Percentiles rank a stretch among this genome's conserved stretches.
Conservation (phyloP, 441 rosid genomes). For the Brassica balearica region DNA sequence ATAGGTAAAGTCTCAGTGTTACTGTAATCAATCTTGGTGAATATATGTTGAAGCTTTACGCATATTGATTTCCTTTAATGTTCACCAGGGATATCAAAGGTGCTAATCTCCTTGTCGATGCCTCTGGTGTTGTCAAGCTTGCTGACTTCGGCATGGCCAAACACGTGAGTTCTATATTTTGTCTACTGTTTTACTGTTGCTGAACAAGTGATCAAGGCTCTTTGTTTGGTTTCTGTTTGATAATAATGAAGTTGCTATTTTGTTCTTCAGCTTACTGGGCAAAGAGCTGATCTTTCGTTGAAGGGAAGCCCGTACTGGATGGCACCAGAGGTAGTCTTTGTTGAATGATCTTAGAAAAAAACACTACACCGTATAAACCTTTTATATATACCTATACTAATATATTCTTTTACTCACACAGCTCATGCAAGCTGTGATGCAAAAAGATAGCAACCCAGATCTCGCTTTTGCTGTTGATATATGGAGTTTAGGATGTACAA, state of each 20-base stretch:
- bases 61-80: constrained; percentile 14
- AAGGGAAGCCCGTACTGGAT: constrained; percentile 99
- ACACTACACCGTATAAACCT: background rate
- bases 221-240: constrained; percentile 24
- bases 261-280: constrained; percentile 80
- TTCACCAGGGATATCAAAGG: constrained; percentile 90
- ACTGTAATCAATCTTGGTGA: constrained; percentile 16
- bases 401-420: constrained; percentile 43
- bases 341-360: constrained; percentile 10
- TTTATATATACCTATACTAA: constrained; percentile 34
- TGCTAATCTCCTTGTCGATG: constrained; percentile 95
- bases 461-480: constrained; percentile 94
- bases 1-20: constrained; percentile 57
- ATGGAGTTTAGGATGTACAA: constrained; percentile 98
- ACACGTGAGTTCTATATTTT: constrained; percentile 65
- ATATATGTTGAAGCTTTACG: constrained; percentile 8
- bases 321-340: constrained; percentile 92
- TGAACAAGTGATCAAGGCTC: background rate
- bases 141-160: constrained; percentile 99
- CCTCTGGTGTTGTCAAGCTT: constrained; percentile 93
- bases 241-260: constrained; percentile 23
- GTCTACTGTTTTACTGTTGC: constrained; percentile 3
- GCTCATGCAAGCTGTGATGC: constrained; percentile 95
- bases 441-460: constrained; percentile 75
- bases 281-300: constrained; percentile 84